phyloP scores from a whole-genome alignment of 345 rosid genomes.

The Brassica incana region DNA sequence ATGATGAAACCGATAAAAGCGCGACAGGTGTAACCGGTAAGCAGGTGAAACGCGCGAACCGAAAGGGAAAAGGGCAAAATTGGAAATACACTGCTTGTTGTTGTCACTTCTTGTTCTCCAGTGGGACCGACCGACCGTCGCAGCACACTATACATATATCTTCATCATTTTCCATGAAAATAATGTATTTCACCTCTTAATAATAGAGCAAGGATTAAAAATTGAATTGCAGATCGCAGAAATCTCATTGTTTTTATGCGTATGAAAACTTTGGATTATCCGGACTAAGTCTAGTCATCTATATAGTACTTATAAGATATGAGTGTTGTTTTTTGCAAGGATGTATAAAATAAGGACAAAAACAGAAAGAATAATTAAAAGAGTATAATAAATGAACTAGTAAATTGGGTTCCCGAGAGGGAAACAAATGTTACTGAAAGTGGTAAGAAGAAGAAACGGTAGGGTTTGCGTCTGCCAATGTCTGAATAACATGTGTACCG shows the following conservation, averaged over 20 bases:
- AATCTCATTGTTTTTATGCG: not conserved
- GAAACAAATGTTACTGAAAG: constrained; percentile 25
- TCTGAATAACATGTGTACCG: constrained; percentile 19
- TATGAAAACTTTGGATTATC: constrained; percentile 4
- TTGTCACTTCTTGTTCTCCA: constrained; percentile 23
- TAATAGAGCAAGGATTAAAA: not conserved
- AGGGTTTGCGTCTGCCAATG: not conserved
- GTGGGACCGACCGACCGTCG: constrained; percentile 34
- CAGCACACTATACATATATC: constrained; percentile 30
- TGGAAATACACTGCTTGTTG: constrained; percentile 24
- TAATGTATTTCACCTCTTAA: not conserved
- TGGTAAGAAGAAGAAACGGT: constrained; percentile 6
- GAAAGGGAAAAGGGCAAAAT: constrained; percentile 21
- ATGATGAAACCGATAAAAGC: constrained; percentile 19
- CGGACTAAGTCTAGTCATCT: not conserved
- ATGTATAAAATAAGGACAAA: constrained; percentile 18
- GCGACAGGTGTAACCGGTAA: constrained; percentile 34
- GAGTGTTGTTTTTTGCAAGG: constrained; percentile 14
- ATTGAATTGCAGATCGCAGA: constrained; percentile 19
- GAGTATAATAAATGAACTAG: constrained; percentile 15
- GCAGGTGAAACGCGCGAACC: constrained; percentile 38
- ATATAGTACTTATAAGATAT: not conserved
- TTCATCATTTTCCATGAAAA: constrained; percentile 25
- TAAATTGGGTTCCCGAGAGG: constrained; percentile 31
- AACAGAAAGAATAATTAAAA: constrained; percentile 27